Evolutionary conservation across 2,329 filamentous ascomycete genomes (phyloP).

Genomic region (Zopfia rhizophila): DNA sequence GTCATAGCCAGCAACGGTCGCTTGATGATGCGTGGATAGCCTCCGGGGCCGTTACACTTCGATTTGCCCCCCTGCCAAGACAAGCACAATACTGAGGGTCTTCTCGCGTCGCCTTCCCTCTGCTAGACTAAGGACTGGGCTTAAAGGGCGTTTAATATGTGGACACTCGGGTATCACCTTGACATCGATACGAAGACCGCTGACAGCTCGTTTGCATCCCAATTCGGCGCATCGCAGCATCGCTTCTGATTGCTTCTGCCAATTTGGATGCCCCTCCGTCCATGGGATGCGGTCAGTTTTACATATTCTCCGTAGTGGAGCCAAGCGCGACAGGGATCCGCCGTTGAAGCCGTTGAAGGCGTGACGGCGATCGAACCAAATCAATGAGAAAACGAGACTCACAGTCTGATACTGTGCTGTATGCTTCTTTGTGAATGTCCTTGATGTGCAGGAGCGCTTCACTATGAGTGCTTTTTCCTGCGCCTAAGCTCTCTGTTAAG

Average conservation of each 20-base stretch:
- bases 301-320: constrained; percentile 32
- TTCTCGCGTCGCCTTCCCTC: no score
- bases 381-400: no score
- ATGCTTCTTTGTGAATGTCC: no score
- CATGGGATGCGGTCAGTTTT: constrained; percentile 20
- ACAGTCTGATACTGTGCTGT: no score
- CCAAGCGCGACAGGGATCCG: constrained; percentile 31
- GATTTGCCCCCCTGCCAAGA: constrained; percentile 22
- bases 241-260: constrained; percentile 1
- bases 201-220: constrained; percentile 1
- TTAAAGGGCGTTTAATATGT: no score
- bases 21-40: constrained; percentile 23
- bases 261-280: constrained; percentile 25
- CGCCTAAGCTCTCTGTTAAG: no score
- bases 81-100: no score
- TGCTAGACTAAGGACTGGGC: no score
- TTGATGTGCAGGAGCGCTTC: no score
- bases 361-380: constrained; percentile 6
- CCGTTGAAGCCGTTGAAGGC: constrained; percentile 17
- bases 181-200: no score
- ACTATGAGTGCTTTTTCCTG: no score
- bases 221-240: constrained; percentile 7
- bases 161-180: no score
- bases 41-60: constrained; percentile 27
- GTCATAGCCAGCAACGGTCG: constrained; percentile 30